phyloP scores from a whole-genome alignment of 495 filamentous ascomycete species.

The Neurospora tetrasperma region DNA sequence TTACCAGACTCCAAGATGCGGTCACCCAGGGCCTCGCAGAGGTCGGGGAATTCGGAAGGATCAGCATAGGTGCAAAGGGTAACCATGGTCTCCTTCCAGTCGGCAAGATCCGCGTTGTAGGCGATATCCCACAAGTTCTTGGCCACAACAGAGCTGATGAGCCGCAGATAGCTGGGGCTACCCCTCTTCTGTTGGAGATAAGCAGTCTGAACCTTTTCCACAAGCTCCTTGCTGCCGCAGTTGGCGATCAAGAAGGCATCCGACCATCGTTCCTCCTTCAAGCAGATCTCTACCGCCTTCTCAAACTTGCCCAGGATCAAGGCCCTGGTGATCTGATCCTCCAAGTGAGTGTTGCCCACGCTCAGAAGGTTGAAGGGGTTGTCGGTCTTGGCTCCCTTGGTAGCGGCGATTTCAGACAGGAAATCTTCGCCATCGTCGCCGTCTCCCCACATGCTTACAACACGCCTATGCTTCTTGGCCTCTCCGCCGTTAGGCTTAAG shows the following conservation, averaged over 20 bases:
- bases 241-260: slow-evolving; percentile 98
- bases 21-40: slow-evolving; percentile 95
- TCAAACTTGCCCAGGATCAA: slow-evolving; percentile 87
- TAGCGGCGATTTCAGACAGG: slow-evolving; percentile 56
- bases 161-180: slow-evolving; percentile 82
- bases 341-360: slow-evolving; percentile 67
- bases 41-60: slow-evolving; percentile 79
- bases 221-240: slow-evolving; percentile 85
- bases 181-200: slow-evolving; percentile 77
- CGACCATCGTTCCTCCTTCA: slow-evolving; percentile 80
- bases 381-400: slow-evolving; percentile 42
- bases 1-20: slow-evolving; percentile 67
- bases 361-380: slow-evolving; percentile 56
- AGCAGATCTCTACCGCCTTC: slow-evolving; percentile 74
- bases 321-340: slow-evolving; percentile 77
- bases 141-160: slow-evolving; percentile 83
- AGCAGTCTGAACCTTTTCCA: slow-evolving; percentile 85
- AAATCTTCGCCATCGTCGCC: slow-evolving; percentile 76
- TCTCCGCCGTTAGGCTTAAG: slow-evolving; percentile 23
- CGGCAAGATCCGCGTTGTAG: slow-evolving; percentile 80
- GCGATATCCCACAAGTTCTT: slow-evolving; percentile 99
- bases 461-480: slow-evolving; percentile 31
- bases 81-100: slow-evolving; percentile 97
- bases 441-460: slow-evolving; percentile 39
- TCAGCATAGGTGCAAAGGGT: slow-evolving; percentile 91